Percentiles rank a stretch among this genome's conserved stretches.
phyloP scores from a whole-genome alignment of 306 rosid species.

The Sphenostylis stenocarpa region DNA sequence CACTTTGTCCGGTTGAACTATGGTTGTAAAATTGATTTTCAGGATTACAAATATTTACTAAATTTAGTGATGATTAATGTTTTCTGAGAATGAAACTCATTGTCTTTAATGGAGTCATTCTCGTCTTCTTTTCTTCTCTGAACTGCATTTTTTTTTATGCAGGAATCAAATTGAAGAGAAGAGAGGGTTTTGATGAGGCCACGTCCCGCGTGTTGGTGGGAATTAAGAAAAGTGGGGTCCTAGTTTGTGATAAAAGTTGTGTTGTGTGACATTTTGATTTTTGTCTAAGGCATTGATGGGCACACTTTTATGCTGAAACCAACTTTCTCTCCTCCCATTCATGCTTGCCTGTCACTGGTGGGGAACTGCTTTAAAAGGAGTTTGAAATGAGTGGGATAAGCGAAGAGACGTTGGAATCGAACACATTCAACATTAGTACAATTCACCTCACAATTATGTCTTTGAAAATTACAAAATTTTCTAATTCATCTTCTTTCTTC shows the following conservation, averaged over 20 bases:
- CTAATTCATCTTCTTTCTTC: too few species aligned
- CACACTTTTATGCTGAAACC: conserved; percentile 41
- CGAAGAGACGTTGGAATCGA: conserved; percentile 1
- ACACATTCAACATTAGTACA: neutral
- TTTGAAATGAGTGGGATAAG: conserved; percentile 4
- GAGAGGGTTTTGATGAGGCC: too few species aligned
- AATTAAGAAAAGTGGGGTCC: conserved; percentile 36
- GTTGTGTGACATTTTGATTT: conserved; percentile 4
- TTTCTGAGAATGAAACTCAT: too few species aligned
- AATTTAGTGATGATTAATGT: too few species aligned
- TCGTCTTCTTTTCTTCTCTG: too few species aligned
- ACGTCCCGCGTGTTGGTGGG: conserved; percentile 51
- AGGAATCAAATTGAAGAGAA: too few species aligned
- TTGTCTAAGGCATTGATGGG: conserved; percentile 28
- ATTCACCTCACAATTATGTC: neutral
- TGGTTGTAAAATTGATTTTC: too few species aligned
- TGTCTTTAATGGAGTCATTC: too few species aligned
- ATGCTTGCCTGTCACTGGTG: conserved; percentile 34
- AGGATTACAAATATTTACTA: too few species aligned
- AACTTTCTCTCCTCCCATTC: conserved; percentile 37
- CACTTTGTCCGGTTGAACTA: too few species aligned
- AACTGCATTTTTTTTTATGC: too few species aligned
- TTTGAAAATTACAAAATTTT: too few species aligned
- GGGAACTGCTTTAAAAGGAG: neutral
- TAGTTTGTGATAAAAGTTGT: neutral